Evolutionary conservation across 129 eudicot genomes (phyloP), one percentile per base, ranked within the genome.

Genomic region (Solidago caesia): DNA sequence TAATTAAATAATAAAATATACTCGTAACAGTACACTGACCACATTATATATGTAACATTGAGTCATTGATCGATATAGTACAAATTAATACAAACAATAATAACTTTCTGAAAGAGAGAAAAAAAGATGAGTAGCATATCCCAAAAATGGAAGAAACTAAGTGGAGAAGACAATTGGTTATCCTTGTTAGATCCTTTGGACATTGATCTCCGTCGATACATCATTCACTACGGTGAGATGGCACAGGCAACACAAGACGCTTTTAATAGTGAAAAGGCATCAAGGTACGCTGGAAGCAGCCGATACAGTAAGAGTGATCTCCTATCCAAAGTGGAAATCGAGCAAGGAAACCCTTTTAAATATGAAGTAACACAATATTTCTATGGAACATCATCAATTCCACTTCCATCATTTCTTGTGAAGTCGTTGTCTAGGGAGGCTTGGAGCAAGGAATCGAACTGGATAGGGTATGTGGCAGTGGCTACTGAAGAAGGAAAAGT

Each of bases 381-480:
- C 7, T 93, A 89, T 3, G 92, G 92, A 0, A 89, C 92, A 1
- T 88, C 95, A 5, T 81, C 95, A 0, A 14, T 84, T 8, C 62
- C 51, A 0, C 81, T 93, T 16, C 98, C 98, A 1, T 83, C 92
- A 7, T 84, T 93, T 43, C 72, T 93, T 9, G 46, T 83, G 21
- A 77, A 74, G 80, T 88, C 98, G 1, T 60, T 82, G 56, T 93
- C 98, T 0, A 85, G 92, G 56, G 98, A 93, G 82, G 91, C 97
- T 4, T 90, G 97, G 98, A 81, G 85, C 46, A 94, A 80, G 82
- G 97, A 90, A n/a, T 88, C 96, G 2, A 94, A 94, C 47, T 94
- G 92, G 91, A 94, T 94, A 15, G 98, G 98, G 68, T 94, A 72
- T 7, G 97, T 90, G 7, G 98, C 96, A 9, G 98, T 94, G 83